phyloP scores from a whole-genome alignment of 805 yeast genomes.

The Candida multigemmis region DNA sequence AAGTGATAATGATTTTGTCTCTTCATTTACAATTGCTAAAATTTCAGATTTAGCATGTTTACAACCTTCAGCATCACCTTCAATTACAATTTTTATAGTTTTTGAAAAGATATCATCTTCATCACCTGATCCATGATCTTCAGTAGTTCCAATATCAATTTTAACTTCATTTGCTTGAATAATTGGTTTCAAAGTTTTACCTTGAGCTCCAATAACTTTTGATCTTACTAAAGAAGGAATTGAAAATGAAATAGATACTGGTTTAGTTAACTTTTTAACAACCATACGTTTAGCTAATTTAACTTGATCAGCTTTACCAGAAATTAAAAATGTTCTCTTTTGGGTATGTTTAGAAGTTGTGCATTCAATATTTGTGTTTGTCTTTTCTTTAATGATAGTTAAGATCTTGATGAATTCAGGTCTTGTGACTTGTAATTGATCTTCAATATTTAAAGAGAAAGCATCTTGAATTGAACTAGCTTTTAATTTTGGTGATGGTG shows the following conservation, averaged over 20 bases:
- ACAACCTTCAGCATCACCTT: slow-evolving; percentile 83
- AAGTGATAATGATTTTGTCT: slow-evolving; percentile 50
- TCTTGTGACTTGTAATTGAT: slow-evolving; percentile 54
- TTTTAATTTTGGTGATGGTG: slow-evolving; percentile 19
- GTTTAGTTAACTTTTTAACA: slow-evolving; percentile 68
- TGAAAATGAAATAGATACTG: slow-evolving; percentile 48
- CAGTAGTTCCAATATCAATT: slow-evolving; percentile 52
- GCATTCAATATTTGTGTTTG: slow-evolving; percentile 68
- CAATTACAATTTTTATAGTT: slow-evolving; percentile 53
- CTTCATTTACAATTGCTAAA: slow-evolving; percentile 63
- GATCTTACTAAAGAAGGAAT: slow-evolving; percentile 76
- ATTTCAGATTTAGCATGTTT: slow-evolving; percentile 64
- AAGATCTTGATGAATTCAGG: slow-evolving; percentile 64
- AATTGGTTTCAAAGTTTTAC: slow-evolving; percentile 73
- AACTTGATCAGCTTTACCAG: slow-evolving; percentile 64
- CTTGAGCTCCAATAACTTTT: slow-evolving; percentile 79
- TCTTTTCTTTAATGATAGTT: slow-evolving; percentile 47
- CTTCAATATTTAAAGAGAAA: slow-evolving; percentile 62
- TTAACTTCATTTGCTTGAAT: slow-evolving; percentile 57
- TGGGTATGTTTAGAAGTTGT: slow-evolving; percentile 69
- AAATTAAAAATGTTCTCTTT: slow-evolving; percentile 73
- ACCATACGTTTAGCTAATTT: slow-evolving; percentile 66
- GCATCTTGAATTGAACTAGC: slow-evolving; percentile 68
- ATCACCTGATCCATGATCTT: slow-evolving; percentile 16
- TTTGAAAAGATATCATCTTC: slow-evolving; percentile 56